A percentile compares a stretch with the other conserved stretches of the same genome.
phyloP scores from a whole-genome alignment of 345 rosid genomes.

The Corchorus capsularis region DNA sequence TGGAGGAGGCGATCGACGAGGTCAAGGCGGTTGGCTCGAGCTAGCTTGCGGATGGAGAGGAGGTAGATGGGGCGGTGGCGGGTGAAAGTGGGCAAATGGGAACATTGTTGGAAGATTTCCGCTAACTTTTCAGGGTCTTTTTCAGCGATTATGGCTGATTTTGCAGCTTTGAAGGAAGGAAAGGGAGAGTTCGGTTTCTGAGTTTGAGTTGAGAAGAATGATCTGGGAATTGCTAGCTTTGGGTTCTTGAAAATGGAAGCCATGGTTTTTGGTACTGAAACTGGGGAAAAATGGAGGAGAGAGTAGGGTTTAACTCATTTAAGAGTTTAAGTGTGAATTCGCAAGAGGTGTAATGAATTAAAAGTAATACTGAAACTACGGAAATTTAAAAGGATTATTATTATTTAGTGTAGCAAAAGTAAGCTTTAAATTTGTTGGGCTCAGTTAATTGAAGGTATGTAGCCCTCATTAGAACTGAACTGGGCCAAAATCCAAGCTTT shows the following conservation, averaged over 20 bases:
- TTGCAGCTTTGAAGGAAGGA: conserved; percentile 33
- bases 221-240: conserved; percentile 5
- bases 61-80: conserved; percentile 43
- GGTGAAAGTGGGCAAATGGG: conserved; percentile 33
- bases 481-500: no score
- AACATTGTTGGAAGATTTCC: conserved; percentile 26
- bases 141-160: conserved; percentile 35
- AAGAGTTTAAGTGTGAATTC: background rate
- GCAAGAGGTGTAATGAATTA: background rate
- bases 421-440: background rate
- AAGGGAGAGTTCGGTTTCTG: conserved; percentile 7
- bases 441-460: no score
- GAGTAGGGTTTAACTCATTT: conserved; percentile 22
- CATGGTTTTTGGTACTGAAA: conserved; percentile 15
- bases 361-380: background rate
- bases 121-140: conserved; percentile 35
- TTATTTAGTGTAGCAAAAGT: background rate
- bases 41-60: conserved; percentile 39
- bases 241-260: conserved; percentile 29
- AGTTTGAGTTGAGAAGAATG: conserved; percentile 24
- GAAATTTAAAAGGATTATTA: background rate
- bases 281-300: background rate
- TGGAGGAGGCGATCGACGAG: conserved; percentile 31
- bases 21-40: conserved; percentile 34
- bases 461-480: no score